A percentile compares a stretch with the other conserved stretches of the same genome.
Evolutionary conservation across 768 basidiomycete genomes (phyloP).

Genomic region (Pulveroboletus sp.): DNA sequence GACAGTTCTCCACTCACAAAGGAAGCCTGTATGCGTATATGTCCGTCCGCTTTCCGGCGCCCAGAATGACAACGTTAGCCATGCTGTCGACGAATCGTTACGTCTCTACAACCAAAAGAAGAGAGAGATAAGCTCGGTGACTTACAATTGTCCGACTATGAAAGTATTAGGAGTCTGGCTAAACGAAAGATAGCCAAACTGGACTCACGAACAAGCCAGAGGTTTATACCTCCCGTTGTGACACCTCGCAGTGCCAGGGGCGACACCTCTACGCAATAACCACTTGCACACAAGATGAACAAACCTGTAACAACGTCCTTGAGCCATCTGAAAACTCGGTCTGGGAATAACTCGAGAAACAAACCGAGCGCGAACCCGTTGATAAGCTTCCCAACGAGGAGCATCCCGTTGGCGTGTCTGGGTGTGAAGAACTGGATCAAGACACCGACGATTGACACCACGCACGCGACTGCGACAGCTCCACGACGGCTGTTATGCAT

Average conservation of each 20-base stretch:
- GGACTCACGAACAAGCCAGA: conserved; percentile 25
- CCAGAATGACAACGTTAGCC: conserved; percentile 23
- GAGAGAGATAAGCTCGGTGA: too few relatives aligned
- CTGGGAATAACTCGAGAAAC: neutral
- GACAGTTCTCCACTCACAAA: conserved; percentile 14
- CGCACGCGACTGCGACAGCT: conserved; percentile 20
- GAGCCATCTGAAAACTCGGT: too few relatives aligned
- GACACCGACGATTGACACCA: conserved; percentile 21
- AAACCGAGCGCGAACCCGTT: conserved; percentile 26
- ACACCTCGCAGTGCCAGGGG: conserved; percentile 26
- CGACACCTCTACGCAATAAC: conserved; percentile 28
- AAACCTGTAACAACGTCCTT: too few relatives aligned
- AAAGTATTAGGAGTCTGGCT: too few relatives aligned
- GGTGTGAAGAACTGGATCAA: conserved; percentile 25
- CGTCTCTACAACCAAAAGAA: neutral
- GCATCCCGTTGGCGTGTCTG: conserved; percentile 21
- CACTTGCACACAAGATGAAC: conserved; percentile 22
- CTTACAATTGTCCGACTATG: conserved; percentile 25
- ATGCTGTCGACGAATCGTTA: conserved; percentile 9
- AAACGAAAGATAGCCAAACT: neutral
- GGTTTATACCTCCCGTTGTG: conserved; percentile 23
- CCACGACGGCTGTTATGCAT: conserved; percentile 20
- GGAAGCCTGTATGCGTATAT: conserved; percentile 26
- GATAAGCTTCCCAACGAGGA: conserved; percentile 24
- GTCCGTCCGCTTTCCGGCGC: conserved; percentile 20